Evolutionary conservation across 768 basidiomycete species (phyloP).

Genomic region (Holtermanniella nyarrowii): DNA sequence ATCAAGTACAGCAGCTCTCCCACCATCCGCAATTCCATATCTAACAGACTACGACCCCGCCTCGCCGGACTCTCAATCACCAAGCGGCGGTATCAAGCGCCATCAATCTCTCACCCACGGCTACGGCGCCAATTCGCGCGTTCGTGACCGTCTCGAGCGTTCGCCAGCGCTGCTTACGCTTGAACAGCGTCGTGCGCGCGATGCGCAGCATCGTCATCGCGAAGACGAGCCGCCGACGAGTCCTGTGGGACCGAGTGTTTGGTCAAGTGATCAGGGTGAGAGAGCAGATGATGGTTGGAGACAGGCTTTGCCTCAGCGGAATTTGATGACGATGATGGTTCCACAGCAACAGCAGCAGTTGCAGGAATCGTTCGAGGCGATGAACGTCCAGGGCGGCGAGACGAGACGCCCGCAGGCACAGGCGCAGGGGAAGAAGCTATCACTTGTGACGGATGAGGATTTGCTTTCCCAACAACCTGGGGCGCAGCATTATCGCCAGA

Average conservation of each 20-base stretch:
- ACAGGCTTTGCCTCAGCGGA: constrained; percentile 3
- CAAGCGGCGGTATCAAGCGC: constrained; percentile 22
- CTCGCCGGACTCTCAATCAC: neutral
- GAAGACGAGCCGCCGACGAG: constrained; percentile 24
- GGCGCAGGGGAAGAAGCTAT: too few relatives aligned
- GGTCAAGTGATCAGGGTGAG: constrained; percentile 17
- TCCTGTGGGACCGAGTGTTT: constrained; percentile 27
- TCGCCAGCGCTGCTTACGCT: constrained; percentile 18
- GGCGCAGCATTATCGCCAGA: neutral
- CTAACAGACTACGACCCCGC: neutral
- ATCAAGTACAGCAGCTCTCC: constrained; percentile 28
- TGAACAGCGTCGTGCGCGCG: constrained; percentile 17
- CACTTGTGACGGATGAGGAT: neutral
- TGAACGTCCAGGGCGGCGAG: constrained; percentile 27
- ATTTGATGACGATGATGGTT: neutral
- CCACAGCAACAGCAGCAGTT: constrained; percentile 18
- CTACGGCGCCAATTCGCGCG: constrained; percentile 15
- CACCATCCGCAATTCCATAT: constrained; percentile 19
- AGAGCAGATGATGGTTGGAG: constrained; percentile 27
- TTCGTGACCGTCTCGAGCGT: constrained; percentile 23
- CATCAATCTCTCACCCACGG: constrained; percentile 31
- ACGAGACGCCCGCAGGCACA: constrained; percentile 9
- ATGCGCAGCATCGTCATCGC: neutral
- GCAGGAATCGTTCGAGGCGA: constrained; percentile 34
- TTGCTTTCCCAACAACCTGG: neutral